phyloP scores from a whole-genome alignment of 2,329 filamentous ascomycete genomes.

The Ascochyta clinopodiicola region DNA sequence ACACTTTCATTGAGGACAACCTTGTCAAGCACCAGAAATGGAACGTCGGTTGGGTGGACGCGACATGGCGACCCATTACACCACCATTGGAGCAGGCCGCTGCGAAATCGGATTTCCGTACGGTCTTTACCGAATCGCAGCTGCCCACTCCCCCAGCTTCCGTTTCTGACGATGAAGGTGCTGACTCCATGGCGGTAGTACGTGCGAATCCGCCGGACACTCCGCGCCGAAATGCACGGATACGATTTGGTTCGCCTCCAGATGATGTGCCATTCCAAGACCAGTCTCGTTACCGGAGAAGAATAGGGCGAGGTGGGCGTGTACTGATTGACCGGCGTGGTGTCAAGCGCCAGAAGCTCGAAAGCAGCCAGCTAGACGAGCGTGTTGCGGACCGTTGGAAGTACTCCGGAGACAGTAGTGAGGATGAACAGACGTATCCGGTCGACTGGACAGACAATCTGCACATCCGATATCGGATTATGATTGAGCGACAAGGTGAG shows the following conservation, averaged over 20 bases:
- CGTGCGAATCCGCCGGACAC: slow-evolving; percentile 36
- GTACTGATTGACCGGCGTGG: slow-evolving; percentile 87
- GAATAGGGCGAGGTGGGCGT: slow-evolving; percentile 83
- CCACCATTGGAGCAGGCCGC: slow-evolving; percentile 67
- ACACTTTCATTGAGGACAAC: slow-evolving; percentile 83
- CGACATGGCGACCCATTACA: slow-evolving; percentile 83
- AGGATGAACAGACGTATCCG: slow-evolving; percentile 75
- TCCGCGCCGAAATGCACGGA: slow-evolving; percentile 36
- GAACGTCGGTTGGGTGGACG: slow-evolving; percentile 89
- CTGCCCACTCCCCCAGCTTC: slow-evolving; percentile 58
- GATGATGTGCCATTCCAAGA: slow-evolving; percentile 48
- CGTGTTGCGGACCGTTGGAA: slow-evolving; percentile 66
- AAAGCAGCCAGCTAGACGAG: slow-evolving; percentile 33
- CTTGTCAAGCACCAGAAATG: slow-evolving; percentile 87
- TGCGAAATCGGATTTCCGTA: slow-evolving; percentile 48
- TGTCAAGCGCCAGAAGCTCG: slow-evolving; percentile 58
- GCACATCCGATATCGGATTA: slow-evolving; percentile 64
- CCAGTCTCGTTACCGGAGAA: slow-evolving; percentile 76
- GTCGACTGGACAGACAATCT: slow-evolving; percentile 72
- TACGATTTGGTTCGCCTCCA: slow-evolving; percentile 49
- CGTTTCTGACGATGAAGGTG: slow-evolving; percentile 52
- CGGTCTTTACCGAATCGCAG: slow-evolving; percentile 47
- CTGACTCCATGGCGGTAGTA: slow-evolving; percentile 48
- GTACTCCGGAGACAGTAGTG: slow-evolving; percentile 84
- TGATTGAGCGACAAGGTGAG: slow-evolving; percentile 54